Percentiles rank a stretch among this genome's conserved stretches.
These are phyloP conservation scores for Yamadazyma taylorii DNA, from an alignment of 1,139 yeast genomes.

Conservation along the genomic window DNA sequence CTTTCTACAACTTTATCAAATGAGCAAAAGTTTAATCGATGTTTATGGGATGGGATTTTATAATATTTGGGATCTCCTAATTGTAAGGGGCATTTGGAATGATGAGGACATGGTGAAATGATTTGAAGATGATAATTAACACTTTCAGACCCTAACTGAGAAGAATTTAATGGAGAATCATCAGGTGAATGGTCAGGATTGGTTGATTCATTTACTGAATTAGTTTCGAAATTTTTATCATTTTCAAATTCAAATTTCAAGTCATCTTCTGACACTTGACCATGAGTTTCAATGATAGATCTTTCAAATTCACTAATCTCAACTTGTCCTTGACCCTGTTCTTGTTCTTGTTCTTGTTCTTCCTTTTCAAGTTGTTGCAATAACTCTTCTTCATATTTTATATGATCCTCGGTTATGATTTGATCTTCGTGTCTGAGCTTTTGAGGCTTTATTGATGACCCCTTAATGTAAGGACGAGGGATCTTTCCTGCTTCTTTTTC, in stretches of 20 bases:
- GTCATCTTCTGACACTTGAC: constrained; percentile 43
- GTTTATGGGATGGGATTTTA: constrained; percentile 59
- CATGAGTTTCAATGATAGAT: constrained; percentile 19
- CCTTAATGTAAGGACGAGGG: constrained; percentile 70
- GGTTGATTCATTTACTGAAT: constrained; percentile 23
- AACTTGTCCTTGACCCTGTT: too few relatives aligned
- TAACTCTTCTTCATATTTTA: constrained; percentile 32
- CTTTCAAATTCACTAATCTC: constrained; percentile 17
- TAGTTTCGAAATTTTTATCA: constrained; percentile 39
- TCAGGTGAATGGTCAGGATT: too few relatives aligned
- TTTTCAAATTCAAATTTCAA: constrained; percentile 51
- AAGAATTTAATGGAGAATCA: too few relatives aligned
- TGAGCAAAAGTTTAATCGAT: constrained; percentile 69
- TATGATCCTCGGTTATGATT: constrained; percentile 34
- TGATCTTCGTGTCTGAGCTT: constrained; percentile 36
- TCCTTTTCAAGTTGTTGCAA: constrained; percentile 24
- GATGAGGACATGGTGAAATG: constrained; percentile 92
- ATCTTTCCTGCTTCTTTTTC: constrained; percentile 57
- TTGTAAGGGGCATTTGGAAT: constrained; percentile 83
- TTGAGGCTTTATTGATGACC: constrained; percentile 46
- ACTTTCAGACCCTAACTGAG: constrained; percentile 20
- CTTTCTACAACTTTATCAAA: constrained; percentile 72
- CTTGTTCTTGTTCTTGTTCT: not conserved
- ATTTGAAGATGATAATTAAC: constrained; percentile 58
- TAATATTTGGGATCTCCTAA: constrained; percentile 70